Evolutionary conservation across 2,329 filamentous ascomycete species (phyloP), one percentile per base, ranked within the genome.

Genomic region (Aspergillus terreus): DNA sequence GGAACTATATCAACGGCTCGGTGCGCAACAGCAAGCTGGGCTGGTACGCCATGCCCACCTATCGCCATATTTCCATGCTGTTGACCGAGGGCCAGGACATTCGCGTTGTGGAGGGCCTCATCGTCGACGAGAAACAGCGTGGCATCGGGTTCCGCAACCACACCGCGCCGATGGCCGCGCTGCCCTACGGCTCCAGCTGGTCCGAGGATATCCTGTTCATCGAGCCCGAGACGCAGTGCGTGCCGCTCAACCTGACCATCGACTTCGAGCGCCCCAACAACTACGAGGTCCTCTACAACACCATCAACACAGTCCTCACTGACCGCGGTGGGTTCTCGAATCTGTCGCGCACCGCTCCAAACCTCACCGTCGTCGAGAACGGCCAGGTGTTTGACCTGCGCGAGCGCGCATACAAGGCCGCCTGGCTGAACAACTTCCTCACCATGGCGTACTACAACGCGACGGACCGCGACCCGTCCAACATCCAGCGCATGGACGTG

Each of bases 181-280:
- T 68, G 1, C 25, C 53, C 1, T 66, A 65, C 38, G 76, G 76
- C 6, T n/a, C 40, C 15, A 63, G 59, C 2, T 79, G 77, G 77
- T 62, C 64, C 0, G 77, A 81, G 50, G 76, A 79, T 49, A 44
- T 80, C 4, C 67, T 79, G 0, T 79, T 77, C 55, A 54, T 79
- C 10, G 70, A 77, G 53, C 77, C 77, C 0, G 69, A 74, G 21
- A 72, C 74, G 0, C 58, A 62, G 4, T 79, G 77, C 51, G 72
- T 78, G 5, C 63, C 74, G 46, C 33, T 66, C 6, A 76, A 75
- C 0, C n/a, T 42, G 17, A 42, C 40, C 15, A 47, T 79, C 4
- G 73, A 77, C 30, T 77, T 42, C 17, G 40, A 42, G 17, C 19
- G 15, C 10, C 40, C 40, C 15, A 17, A 9, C 40, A 23, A 21